Evolutionary conservation across 495 filamentous ascomycete genomes (phyloP).

Genomic region (Acidomyces sp.): DNA sequence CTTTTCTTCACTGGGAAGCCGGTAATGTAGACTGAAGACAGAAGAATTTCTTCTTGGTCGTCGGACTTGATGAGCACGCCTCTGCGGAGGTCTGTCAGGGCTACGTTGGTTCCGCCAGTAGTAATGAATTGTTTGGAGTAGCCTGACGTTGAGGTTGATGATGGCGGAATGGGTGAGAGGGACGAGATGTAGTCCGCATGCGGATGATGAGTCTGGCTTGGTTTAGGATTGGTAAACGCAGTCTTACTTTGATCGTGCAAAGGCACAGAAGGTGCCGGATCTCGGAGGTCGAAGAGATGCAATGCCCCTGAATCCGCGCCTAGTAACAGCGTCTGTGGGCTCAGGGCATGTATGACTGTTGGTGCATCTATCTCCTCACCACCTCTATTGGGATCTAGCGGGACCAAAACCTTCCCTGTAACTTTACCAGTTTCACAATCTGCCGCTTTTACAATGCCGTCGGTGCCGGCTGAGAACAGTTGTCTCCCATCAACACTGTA

Average conservation of each 20-base stretch:
- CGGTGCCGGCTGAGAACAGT: constrained; percentile 80
- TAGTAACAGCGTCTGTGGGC: constrained; percentile 76
- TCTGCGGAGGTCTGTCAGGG: constrained; percentile 72
- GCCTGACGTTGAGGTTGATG: constrained; percentile 62
- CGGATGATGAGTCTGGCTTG: constrained; percentile 65
- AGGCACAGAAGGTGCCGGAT: constrained; percentile 34
- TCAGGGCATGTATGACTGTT: constrained; percentile 63
- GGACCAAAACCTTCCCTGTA: constrained; percentile 58
- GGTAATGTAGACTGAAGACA: constrained; percentile 61
- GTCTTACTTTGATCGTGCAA: constrained; percentile 3
- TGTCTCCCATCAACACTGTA: constrained; percentile 64
- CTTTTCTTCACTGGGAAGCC: constrained; percentile 48
- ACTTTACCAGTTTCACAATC: constrained; percentile 68
- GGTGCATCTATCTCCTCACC: constrained; percentile 45
- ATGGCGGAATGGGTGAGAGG: constrained; percentile 68
- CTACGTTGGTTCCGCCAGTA: constrained; percentile 79
- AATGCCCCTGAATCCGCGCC: constrained; percentile 81
- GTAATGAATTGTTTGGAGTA: constrained; percentile 86
- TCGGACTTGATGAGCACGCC: constrained; percentile 76
- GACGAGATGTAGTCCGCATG: constrained; percentile 91
- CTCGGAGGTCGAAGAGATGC: constrained; percentile 81
- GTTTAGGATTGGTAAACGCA: constrained; percentile 37
- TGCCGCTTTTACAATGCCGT: constrained; percentile 81
- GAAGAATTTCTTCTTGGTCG: constrained; percentile 84
- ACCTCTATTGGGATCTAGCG: constrained; percentile 20